Evolutionary conservation across 495 filamentous ascomycete genomes (phyloP).

Genomic region (Penicillium arizonense): DNA sequence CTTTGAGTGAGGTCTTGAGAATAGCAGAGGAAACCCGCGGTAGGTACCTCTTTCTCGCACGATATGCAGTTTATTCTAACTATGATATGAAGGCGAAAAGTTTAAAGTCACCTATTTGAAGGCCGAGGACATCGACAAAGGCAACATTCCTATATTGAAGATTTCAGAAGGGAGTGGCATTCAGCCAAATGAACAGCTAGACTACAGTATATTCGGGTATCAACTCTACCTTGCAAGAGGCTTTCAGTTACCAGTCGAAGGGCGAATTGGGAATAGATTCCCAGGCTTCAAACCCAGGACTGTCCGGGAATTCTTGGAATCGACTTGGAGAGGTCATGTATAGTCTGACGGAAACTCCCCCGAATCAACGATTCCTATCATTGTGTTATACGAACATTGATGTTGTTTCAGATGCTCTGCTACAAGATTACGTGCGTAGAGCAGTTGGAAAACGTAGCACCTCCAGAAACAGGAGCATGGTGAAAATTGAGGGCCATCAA

Average conservation of each 20-base stretch:
- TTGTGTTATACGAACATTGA: too few species aligned
- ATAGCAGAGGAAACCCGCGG: slow-evolving; percentile 6
- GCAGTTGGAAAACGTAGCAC: too few species aligned
- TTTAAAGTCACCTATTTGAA: slow-evolving; percentile 6
- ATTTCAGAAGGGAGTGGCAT: slow-evolving; percentile 4
- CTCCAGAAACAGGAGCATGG: too few species aligned
- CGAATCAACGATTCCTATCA: too few species aligned
- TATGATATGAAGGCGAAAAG: not conserved
- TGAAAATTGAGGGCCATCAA: too few species aligned
- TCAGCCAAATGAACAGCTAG: slow-evolving; percentile 2
- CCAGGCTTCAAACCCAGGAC: slow-evolving; percentile 7
- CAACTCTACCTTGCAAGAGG: slow-evolving; percentile 5
- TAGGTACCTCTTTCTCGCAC: not conserved
- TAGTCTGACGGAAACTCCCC: too few species aligned
- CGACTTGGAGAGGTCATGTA: slow-evolving; percentile 1
- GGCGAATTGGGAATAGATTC: slow-evolving; percentile 6
- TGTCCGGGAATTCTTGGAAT: slow-evolving; percentile 3
- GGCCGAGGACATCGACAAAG: slow-evolving; percentile 2
- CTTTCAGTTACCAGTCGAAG: slow-evolving; percentile 3
- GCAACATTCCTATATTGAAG: slow-evolving; percentile 2
- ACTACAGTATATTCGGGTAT: slow-evolving; percentile 6
- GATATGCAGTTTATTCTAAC: not conserved
- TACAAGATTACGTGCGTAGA: too few species aligned
- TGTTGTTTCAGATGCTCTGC: too few species aligned
- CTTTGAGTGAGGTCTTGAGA: slow-evolving; percentile 1